Base-by-base conservation (phyloP, 306 rosid genomes). In the Begonia loranthoides region DNA sequence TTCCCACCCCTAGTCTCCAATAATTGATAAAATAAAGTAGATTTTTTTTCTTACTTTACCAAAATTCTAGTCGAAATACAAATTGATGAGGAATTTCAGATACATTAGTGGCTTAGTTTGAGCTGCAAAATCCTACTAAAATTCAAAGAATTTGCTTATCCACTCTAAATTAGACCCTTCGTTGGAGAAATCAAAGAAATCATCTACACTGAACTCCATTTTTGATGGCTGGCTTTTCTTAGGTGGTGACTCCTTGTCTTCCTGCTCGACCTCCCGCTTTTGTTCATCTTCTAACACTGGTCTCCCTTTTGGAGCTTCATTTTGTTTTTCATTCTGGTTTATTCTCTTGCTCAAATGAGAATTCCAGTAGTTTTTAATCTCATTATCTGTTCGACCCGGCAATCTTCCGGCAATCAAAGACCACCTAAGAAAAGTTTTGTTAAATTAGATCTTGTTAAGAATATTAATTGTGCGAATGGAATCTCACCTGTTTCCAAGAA, bases 281-380 rank as follows among this genome's bases (percentile, higher is more conserved):
- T 17, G 11, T 14, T 28, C 9, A 15, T 45, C 15, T 45, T 1
- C 19, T 40, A 22, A 46, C 34, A 39, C 21, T 45, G 36, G 38
- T 54, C 50, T 0, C 54, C 51, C 51, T 40, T 53, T 51, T 21
- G 64, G 40, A 50, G 22, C 41, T 50, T 21, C 62, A 14, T 55
- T 51, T 17, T 62, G 67, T 60, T 65, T 68, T 44, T 79, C 79
- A 41, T 17, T 62, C 28, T 50, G 68, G 53, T 16, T 67, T 51
- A 79, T 53, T 66, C 72, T 79, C 69, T 73, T 79, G 73, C 79
- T 69, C 82, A 79, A 76, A 69, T 75, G 82, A 70, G 87, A 79
- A 54, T 73, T 80, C 88, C 88, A 80, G 58, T 80, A 76, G 52
- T 80, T 80, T 58, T 80, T 80, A 36, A 80, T 80, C 74, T 80